Base-by-base conservation (phyloP, 495 filamentous ascomycete genomes). In the Aspergillus homomorphus region DNA sequence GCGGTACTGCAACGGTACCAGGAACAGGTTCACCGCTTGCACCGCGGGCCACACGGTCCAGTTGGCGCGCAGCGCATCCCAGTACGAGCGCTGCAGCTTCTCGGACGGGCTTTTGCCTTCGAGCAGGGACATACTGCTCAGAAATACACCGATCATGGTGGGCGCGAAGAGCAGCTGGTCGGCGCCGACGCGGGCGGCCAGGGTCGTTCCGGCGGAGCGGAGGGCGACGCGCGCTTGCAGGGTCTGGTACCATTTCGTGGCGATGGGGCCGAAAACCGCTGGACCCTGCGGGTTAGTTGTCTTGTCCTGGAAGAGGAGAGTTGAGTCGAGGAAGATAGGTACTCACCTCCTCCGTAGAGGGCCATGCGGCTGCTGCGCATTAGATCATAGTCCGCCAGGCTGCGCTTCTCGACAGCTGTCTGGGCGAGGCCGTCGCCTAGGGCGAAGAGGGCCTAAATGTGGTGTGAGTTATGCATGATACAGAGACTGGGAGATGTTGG, bases 11-110 rank as follows among this genome's bases (percentile, higher is more conserved):
- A 93, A 70, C 45, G 90, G 90, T 49, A 94, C 85, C 21, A 90
- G 73, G 69, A 83, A 87, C 74, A 95, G 91, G 73, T 95, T 95
- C 57, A 85, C 78, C 50, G 84, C 67, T 76, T 95, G 90, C 63
- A 94, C 87, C 57, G 78, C 84, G n/a, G 90, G 90, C 90, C 91
- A 95, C 45, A 95, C 74, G 75, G 87, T 83, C 81, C 85, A 95
- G 70, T 95, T 95, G 58, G 83, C 85, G 57, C 68, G 74, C 64
- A 94, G 69, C 38, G 87, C 87, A 4, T 73, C 68, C 58, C 62
- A 62, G 66, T 89, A 95, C 42, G 75, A 86, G 51, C 74, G 80
- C 44, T 77, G 64, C 14, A 94, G 68, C 78, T 89, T 91, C 60
- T 87, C 81, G 59, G 66, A 64, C 18, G 86, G 84, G 50, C 77